Conservation (phyloP, 371 early-diverging fungal genomes). For the Rhizopus sp. region DNA sequence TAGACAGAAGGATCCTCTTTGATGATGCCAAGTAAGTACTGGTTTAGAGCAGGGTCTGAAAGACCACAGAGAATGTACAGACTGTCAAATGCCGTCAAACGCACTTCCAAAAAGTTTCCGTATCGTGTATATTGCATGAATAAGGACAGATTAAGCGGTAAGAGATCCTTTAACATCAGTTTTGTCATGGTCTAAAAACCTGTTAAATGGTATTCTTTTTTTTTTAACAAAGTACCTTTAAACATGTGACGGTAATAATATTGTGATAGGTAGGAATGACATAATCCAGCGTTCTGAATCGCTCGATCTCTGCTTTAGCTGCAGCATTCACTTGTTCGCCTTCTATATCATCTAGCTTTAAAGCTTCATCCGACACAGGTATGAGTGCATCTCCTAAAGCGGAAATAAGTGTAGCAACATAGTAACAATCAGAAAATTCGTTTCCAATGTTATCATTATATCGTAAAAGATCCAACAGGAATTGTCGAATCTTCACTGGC, state of each 20-base stretch:
- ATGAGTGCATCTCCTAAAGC: conserved; percentile 73
- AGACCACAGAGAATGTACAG: conserved; percentile 66
- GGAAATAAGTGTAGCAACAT: conserved; percentile 70
- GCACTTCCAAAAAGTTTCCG: conserved; percentile 66
- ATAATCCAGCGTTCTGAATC: conserved; percentile 78
- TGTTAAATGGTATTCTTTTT: background rate
- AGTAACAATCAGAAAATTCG: conserved; percentile 82
- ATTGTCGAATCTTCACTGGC: conserved; percentile 65
- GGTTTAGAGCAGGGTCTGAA: conserved; percentile 40
- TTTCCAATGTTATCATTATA: conserved; percentile 94
- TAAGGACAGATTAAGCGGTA: conserved; percentile 65
- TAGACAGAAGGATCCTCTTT: conserved; percentile 59
- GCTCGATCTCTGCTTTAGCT: conserved; percentile 74
- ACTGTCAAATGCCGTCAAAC: conserved; percentile 67
- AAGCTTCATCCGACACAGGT: conserved; percentile 48
- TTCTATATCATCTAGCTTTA: conserved; percentile 49
- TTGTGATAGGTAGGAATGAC: conserved; percentile 88
- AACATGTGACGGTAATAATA: conserved; percentile 75
- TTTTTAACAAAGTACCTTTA: conserved; percentile 52
- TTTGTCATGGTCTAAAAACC: conserved; percentile 36
- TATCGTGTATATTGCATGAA: conserved; percentile 67
- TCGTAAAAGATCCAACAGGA: conserved; percentile 75
- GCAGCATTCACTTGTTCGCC: conserved; percentile 53
- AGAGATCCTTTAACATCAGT: conserved; percentile 62
- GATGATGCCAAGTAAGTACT: conserved; percentile 59